Evolutionary conservation across 176 grass and related monocot genomes (phyloP).

Genomic region (Aegilops speltoides): DNA sequence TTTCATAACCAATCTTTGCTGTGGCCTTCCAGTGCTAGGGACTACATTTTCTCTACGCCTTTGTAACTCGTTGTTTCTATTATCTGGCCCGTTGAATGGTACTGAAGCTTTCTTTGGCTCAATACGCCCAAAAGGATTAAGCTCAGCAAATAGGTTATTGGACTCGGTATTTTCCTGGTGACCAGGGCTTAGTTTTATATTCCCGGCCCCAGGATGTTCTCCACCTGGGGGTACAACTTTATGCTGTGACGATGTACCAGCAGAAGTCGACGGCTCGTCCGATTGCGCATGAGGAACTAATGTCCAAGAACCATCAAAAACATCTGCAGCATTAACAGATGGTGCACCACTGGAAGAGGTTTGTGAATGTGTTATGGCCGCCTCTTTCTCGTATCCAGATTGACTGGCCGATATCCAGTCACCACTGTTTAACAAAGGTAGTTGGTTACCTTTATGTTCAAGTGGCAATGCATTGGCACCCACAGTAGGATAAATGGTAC

Average conservation of each 20-base stretch:
- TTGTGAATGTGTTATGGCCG: slow-evolving; percentile 35
- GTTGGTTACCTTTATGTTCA: slow-evolving; percentile 37
- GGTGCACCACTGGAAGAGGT: slow-evolving; percentile 38
- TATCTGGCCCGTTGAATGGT: slow-evolving; percentile 51
- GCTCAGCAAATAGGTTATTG: slow-evolving; percentile 89
- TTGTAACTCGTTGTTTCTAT: slow-evolving; percentile 67
- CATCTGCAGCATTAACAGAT: slow-evolving; percentile 41
- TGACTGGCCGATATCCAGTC: slow-evolving; percentile 51
- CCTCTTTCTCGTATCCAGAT: slow-evolving; percentile 50
- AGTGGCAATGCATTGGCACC: slow-evolving; percentile 33
- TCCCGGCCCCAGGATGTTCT: slow-evolving; percentile 37
- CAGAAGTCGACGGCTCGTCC: slow-evolving; percentile 59
- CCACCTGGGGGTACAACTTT: slow-evolving; percentile 38
- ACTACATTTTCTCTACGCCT: slow-evolving; percentile 71
- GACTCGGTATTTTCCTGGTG: slow-evolving; percentile 55
- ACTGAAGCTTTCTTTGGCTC: slow-evolving; percentile 42
- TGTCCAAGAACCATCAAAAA: slow-evolving; percentile 39
- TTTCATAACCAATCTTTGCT: slow-evolving; percentile 87
- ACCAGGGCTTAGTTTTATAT: slow-evolving; percentile 41
- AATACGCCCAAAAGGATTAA: slow-evolving; percentile 75
- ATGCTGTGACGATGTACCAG: slow-evolving; percentile 56
- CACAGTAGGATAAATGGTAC: slow-evolving; percentile 39
- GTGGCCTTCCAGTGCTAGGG: slow-evolving; percentile 67
- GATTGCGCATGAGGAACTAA: slow-evolving; percentile 47
- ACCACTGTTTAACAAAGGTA: slow-evolving; percentile 31